These are phyloP conservation scores for Dactylonectria estremocensis DNA, from an alignment of 2,329 filamentous ascomycete species.

Conservation along the genomic window DNA sequence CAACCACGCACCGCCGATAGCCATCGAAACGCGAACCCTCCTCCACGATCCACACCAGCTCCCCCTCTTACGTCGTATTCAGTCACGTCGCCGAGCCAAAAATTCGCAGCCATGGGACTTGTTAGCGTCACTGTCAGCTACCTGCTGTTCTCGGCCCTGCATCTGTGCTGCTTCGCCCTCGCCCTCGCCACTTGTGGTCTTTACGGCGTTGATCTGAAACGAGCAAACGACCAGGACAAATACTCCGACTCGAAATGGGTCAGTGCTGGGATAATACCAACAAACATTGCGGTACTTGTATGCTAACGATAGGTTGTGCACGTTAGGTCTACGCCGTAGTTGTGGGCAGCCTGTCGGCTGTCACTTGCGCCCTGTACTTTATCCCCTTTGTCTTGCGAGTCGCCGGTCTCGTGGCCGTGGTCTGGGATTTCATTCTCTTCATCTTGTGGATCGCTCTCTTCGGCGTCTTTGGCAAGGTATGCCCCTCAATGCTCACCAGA, in stretches of 20 bases:
- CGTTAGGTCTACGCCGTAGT: conserved; percentile 79
- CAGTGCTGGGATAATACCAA: conserved; percentile 43
- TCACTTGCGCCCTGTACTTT: conserved; percentile 77
- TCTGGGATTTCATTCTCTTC: conserved; percentile 81
- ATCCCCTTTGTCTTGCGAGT: conserved; percentile 73
- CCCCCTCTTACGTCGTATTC: conserved; percentile 1
- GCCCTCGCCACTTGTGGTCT: conserved; percentile 84
- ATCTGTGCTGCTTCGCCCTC: conserved; percentile 83
- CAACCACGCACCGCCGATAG: conserved; percentile 1
- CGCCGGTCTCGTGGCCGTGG: conserved; percentile 66
- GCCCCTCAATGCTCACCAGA: conserved; percentile 30
- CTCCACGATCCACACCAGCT: background rate
- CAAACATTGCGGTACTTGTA: background rate
- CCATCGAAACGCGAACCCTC: conserved; percentile 9
- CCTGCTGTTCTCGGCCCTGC: conserved; percentile 73
- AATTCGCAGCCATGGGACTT: conserved; percentile 58
- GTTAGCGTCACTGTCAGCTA: conserved; percentile 63
- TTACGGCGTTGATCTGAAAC: conserved; percentile 79
- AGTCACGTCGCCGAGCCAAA: conserved; percentile 8
- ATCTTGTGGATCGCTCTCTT: conserved; percentile 87
- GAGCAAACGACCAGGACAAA: conserved; percentile 63
- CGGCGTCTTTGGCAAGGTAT: conserved; percentile 82
- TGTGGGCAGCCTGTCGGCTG: conserved; percentile 75
- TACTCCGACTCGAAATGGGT: conserved; percentile 80
- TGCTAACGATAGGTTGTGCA: conserved; percentile 12